Conservation (phyloP, 106 monocot species). For the Hemerocallis citrina region DNA sequence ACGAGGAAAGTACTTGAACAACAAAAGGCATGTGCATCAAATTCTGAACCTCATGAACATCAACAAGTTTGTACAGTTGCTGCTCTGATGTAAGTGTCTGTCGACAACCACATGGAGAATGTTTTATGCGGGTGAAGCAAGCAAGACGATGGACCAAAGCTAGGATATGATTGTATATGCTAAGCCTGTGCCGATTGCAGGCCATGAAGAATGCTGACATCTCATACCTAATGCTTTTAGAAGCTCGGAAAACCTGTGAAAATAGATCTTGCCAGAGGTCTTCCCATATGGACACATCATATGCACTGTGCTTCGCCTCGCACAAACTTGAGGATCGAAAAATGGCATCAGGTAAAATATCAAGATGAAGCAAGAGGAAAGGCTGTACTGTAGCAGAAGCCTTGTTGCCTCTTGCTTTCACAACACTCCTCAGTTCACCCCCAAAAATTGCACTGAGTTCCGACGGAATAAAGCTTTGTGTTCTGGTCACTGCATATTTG, state of each 20-base stretch:
- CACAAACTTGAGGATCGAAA: conserved; percentile 17
- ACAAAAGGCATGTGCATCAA: too few species aligned
- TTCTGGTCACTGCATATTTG: conserved; percentile 90
- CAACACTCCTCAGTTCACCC: conserved; percentile 79
- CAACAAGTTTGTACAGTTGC: conserved; percentile 26
- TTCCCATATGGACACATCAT: conserved; percentile 33
- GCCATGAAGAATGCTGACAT: conserved; percentile 35
- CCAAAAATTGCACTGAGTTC: conserved; percentile 94
- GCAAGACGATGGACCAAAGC: conserved; percentile 15
- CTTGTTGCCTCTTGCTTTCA: conserved; percentile 85
- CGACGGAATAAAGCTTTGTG: conserved; percentile 85
- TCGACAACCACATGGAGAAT: conserved; percentile 8
- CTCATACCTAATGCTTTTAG: conserved; percentile 38
- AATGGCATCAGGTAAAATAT: conserved; percentile 74
- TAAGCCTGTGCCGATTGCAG: conserved; percentile 63
- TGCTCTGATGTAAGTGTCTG: neutral
- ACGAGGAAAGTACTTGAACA: too few species aligned
- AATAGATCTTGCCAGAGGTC: conserved; percentile 64
- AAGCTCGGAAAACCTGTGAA: conserved; percentile 50
- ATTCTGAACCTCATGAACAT: too few species aligned
- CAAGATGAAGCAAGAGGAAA: conserved; percentile 92
- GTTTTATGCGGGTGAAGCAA: neutral
- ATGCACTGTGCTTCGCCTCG: conserved; percentile 4
- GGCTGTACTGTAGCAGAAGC: conserved; percentile 93
- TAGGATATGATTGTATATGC: conserved; percentile 23